Evolutionary conservation across 768 basidiomycete species (phyloP).

Genomic region (Rhodotorula taiwanensis): DNA sequence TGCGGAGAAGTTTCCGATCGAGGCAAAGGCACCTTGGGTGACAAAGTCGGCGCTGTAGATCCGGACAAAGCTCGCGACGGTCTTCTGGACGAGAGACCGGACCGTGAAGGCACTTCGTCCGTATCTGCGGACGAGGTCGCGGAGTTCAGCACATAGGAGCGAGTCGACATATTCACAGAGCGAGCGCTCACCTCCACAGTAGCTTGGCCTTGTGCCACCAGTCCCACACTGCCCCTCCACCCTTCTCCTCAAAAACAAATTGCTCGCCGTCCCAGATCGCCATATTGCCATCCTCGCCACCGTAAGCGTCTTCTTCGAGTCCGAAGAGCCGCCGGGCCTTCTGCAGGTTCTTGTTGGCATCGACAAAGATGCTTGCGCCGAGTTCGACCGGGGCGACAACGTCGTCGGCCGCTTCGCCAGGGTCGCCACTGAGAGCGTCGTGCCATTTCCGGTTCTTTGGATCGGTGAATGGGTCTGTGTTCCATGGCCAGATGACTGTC

Average conservation of each 20-base stretch:
- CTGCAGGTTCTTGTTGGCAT: constrained; percentile 61
- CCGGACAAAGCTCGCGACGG: constrained; percentile 53
- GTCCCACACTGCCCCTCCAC: constrained; percentile 48
- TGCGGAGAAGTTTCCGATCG: constrained; percentile 56
- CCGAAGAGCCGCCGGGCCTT: constrained; percentile 76
- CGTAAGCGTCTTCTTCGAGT: constrained; percentile 51
- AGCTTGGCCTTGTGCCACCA: constrained; percentile 72
- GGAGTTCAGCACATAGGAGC: neutral
- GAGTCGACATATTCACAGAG: too few species aligned
- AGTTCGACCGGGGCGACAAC: constrained; percentile 55
- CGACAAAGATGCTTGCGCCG: constrained; percentile 80
- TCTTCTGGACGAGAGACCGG: constrained; percentile 52
- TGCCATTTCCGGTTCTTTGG: too few species aligned
- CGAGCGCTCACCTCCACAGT: constrained; percentile 72
- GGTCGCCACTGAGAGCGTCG: too few species aligned
- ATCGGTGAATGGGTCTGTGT: constrained; percentile 8
- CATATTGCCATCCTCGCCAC: constrained; percentile 48
- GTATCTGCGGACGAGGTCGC: neutral
- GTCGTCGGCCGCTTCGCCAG: neutral
- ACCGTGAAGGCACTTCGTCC: constrained; percentile 30
- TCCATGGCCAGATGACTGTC: constrained; percentile 32
- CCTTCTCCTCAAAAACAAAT: constrained; percentile 48
- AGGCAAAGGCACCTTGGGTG: constrained; percentile 52
- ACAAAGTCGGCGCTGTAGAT: constrained; percentile 57
- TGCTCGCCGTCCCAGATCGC: constrained; percentile 79